These are phyloP conservation scores for Tolypocladium cylindrosporum DNA, from an alignment of 2,329 filamentous ascomycete species.

Conservation along the genomic window DNA sequence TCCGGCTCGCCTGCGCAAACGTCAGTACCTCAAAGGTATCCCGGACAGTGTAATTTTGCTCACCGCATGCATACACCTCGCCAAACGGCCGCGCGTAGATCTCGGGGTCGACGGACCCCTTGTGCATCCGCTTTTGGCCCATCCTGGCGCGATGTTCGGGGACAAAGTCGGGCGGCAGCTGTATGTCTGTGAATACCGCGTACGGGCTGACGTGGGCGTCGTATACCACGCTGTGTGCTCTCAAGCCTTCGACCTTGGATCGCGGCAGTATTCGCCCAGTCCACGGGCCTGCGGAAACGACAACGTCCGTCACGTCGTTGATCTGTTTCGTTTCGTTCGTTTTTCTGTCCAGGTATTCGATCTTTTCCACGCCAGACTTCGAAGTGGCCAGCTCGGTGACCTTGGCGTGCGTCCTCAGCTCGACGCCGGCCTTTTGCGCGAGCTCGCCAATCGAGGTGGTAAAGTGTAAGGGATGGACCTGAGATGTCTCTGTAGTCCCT, in stretches of 20 bases:
- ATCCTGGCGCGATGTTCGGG: slow-evolving; percentile 35
- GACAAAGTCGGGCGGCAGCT: slow-evolving; percentile 55
- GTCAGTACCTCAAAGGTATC: background rate
- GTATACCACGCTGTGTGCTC: slow-evolving; percentile 58
- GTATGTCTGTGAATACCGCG: slow-evolving; percentile 79
- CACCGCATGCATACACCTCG: slow-evolving; percentile 88
- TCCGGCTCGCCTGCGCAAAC: slow-evolving; percentile 59
- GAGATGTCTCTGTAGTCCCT: slow-evolving; percentile 68
- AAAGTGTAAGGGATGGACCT: slow-evolving; percentile 89
- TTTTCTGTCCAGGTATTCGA: slow-evolving; percentile 49
- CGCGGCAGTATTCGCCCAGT: slow-evolving; percentile 48
- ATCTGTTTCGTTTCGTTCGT: slow-evolving; percentile 26
- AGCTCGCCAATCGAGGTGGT: slow-evolving; percentile 75
- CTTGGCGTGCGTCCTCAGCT: slow-evolving; percentile 54
- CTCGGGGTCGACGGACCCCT: slow-evolving; percentile 68
- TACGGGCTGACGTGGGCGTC: slow-evolving; percentile 58
- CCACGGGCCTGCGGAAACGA: slow-evolving; percentile 53
- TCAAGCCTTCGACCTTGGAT: slow-evolving; percentile 46
- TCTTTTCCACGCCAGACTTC: slow-evolving; percentile 42
- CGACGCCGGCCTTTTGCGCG: slow-evolving; percentile 58
- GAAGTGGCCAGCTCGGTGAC: slow-evolving; percentile 58
- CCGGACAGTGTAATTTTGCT: slow-evolving; percentile 7
- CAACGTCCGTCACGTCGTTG: slow-evolving; percentile 38
- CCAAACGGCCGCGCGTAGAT: slow-evolving; percentile 85
- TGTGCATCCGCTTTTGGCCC: slow-evolving; percentile 43